Evolutionary conservation across 2,329 filamentous ascomycete species (phyloP), one percentile per base, ranked within the genome.

Genomic region (Chrysoporthe austroafricana): DNA sequence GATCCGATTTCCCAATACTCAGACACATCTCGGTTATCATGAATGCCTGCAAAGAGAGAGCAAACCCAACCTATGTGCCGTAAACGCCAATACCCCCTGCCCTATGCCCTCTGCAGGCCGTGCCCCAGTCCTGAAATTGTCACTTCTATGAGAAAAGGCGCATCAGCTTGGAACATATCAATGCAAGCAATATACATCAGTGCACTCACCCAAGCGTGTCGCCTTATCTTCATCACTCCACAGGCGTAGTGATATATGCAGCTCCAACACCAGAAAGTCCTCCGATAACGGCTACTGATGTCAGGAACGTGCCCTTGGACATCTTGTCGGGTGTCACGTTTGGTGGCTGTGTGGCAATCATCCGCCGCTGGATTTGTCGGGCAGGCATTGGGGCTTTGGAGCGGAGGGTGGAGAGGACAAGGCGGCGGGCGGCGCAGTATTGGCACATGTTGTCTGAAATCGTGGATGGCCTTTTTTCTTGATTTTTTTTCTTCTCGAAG

Each of bases 361-460:
- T 32, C 32, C 63, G 63, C 5, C 63, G 52, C 42, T 64, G 63
- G 2, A 48, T 32, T 36, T 56, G 62, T n/a, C 44, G 52, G 50
- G 43, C 52, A 11, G 63, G 43, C 9, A 48, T 18, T 16, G 16
- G 18, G 16, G 63, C 26, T 58, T 42, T 64, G 36, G 63, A 57
- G 26, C 63, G 63, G 4, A 64, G 54, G n/a, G 63, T 58, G 43
- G 63, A 64, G 26, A 64, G 26, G 26, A 43, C 52, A 3, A 59
- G 26, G 13, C 63, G 63, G 26, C 63, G 42, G 42, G 39, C 63
- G 16, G 54, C 52, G 42, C 52, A 64, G 54, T 58, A 64, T 64
- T 58, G 63, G 16, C 43, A 58, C 63, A 64, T 64, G 2, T n/a
- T 50, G 44, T 46, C 44, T 21, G 32, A 26, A 26, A 26, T 2